These are phyloP conservation scores for Hymenoscyphus scutula DNA, from an alignment of 2,329 filamentous ascomycete genomes.

Conservation along the genomic window DNA sequence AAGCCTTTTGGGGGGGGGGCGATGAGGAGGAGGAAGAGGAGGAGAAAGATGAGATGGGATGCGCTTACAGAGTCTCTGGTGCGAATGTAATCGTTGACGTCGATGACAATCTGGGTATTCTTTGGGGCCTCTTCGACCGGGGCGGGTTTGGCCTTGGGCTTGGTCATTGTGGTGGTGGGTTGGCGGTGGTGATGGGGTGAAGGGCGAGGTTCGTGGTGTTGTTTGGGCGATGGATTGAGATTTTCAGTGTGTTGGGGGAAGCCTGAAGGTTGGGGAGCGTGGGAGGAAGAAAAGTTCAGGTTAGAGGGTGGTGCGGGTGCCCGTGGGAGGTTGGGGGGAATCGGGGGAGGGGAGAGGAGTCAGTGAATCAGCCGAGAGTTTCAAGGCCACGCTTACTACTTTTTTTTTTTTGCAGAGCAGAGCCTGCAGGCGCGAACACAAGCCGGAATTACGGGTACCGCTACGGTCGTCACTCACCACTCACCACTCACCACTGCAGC, in stretches of 20 bases:
- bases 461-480: neutral
- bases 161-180: conserved; percentile 30
- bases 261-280: conserved; percentile 3
- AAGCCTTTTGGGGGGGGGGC: neutral
- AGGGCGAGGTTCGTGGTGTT: conserved; percentile 24
- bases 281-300: conserved; percentile 6
- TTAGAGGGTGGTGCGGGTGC: no score
- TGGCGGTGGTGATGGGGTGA: conserved; percentile 23
- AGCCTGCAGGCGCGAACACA: neutral
- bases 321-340: no score
- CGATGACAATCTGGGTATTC: conserved; percentile 44
- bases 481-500: no score
- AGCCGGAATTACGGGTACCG: neutral
- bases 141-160: conserved; percentile 44
- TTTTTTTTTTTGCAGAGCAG: no score
- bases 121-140: conserved; percentile 32
- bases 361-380: conserved; percentile 1
- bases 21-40: conserved; percentile 14
- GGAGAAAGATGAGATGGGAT: neutral
- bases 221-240: conserved; percentile 32
- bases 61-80: conserved; percentile 72
- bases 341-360: no score
- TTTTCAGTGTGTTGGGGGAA: conserved; percentile 19
- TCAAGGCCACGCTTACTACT: neutral
- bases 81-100: conserved; percentile 73